Evolutionary conservation across 2,329 filamentous ascomycete genomes (phyloP).

Genomic region (Exophiala sp.): DNA sequence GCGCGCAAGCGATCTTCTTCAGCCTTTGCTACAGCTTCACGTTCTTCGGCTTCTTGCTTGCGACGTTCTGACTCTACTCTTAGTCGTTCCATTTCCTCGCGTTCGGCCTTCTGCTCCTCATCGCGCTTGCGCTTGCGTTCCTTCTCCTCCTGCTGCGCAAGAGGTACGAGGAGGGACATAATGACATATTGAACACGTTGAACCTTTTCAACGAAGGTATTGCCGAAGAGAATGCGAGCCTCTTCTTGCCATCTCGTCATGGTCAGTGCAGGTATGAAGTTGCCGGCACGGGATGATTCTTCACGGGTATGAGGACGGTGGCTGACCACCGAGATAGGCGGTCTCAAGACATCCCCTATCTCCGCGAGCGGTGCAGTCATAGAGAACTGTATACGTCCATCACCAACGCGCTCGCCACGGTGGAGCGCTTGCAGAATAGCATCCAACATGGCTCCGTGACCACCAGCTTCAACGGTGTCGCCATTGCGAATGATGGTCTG

Average conservation of each 20-base stretch:
- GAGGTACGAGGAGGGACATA: conserved; percentile 71
- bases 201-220: conserved; percentile 64
- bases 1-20: conserved; percentile 57
- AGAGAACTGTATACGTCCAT: conserved; percentile 52
- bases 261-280: conserved; percentile 71
- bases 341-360: conserved; percentile 17
- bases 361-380: conserved; percentile 32
- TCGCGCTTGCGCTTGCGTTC: conserved; percentile 59
- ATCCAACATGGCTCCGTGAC: conserved; percentile 37
- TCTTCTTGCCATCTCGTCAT: conserved; percentile 83
- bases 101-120: conserved; percentile 59
- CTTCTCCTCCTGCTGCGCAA: conserved; percentile 78
- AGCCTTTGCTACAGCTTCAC: conserved; percentile 58
- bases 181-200: conserved; percentile 66
- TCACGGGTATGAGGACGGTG: conserved; percentile 46
- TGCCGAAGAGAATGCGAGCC: conserved; percentile 77
- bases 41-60: conserved; percentile 64
- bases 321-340: conserved; percentile 50
- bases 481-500: conserved; percentile 13
- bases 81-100: conserved; percentile 59
- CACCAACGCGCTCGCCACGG: conserved; percentile 44
- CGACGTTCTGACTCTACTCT: conserved; percentile 71
- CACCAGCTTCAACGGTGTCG: conserved; percentile 28
- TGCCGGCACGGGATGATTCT: conserved; percentile 64
- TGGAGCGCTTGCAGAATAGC: conserved; percentile 56